Evolutionary conservation across 129 eudicot species (phyloP).

Genomic region (Apium graveolens): DNA sequence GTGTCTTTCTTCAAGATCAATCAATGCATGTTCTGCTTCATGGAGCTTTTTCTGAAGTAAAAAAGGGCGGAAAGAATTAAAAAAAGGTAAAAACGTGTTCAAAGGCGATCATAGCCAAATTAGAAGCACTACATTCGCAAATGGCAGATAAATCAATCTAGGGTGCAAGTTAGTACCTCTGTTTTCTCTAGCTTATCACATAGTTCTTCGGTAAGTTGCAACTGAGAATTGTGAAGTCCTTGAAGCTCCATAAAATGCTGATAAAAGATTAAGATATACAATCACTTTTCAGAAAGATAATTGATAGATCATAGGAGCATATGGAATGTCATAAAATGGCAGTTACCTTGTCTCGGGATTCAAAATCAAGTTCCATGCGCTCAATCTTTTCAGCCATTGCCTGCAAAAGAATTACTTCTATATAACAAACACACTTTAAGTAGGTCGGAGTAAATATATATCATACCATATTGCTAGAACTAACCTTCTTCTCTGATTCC

Average conservation of each 20-base stretch:
- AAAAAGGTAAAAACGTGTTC: background rate
- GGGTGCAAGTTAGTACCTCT: conserved; percentile 44
- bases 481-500: conserved; percentile 94
- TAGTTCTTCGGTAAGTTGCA: conserved; percentile 57
- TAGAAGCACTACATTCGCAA: background rate
- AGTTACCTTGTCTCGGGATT: conserved; percentile 82
- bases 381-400: conserved; percentile 94
- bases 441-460: background rate
- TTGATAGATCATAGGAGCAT: background rate
- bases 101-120: background rate
- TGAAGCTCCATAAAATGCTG: conserved; percentile 89
- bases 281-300: background rate
- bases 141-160: background rate
- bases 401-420: conserved; percentile 22
- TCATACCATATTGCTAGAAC: background rate
- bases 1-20: conserved; percentile 86
- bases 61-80: background rate
- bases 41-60: conserved; percentile 66
- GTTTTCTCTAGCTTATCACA: conserved; percentile 74
- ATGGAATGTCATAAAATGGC: background rate
- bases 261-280: conserved; percentile 13
- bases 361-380: too few species aligned
- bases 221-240: conserved; percentile 73
- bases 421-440: background rate
- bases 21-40: conserved; percentile 78